Evolutionary conservation across 768 basidiomycete genomes (phyloP).

Genomic region (Pisolithus tinctorius): DNA sequence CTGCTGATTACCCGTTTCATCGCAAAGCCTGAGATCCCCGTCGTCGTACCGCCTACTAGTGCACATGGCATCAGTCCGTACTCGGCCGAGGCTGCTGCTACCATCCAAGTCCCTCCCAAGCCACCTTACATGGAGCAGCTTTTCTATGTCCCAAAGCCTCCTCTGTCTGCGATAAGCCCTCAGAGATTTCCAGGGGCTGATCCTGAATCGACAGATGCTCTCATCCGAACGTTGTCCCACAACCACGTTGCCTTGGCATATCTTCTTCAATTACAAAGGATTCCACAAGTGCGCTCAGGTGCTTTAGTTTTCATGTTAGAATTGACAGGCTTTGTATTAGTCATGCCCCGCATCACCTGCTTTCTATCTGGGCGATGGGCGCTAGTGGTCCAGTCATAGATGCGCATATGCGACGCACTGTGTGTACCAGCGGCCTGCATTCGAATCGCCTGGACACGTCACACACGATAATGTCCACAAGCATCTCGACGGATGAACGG

Average conservation of each 20-base stretch:
- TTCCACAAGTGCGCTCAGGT: constrained; percentile 28
- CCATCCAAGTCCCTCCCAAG: background rate
- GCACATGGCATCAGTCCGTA: constrained; percentile 3
- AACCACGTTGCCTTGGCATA: constrained; percentile 28
- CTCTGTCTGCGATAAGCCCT: constrained; percentile 7
- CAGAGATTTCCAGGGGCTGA: constrained; percentile 27
- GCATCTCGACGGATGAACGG: constrained; percentile 25
- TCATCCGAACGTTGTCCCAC: constrained; percentile 17
- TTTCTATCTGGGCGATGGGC: constrained; percentile 15
- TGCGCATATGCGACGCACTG: constrained; percentile 29
- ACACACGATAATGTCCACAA: constrained; percentile 42
- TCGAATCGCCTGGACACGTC: constrained; percentile 40
- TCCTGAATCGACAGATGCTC: constrained; percentile 14
- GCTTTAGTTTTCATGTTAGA: background rate
- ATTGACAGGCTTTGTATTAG: constrained; percentile 2
- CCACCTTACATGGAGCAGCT: background rate
- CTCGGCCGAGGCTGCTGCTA: constrained; percentile 2
- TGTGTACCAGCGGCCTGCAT: constrained; percentile 29
- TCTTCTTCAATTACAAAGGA: constrained; percentile 29
- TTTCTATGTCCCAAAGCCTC: constrained; percentile 5
- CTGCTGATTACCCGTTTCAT: background rate
- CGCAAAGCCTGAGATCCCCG: background rate
- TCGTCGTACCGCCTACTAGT: background rate
- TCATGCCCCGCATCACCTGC: constrained; percentile 12
- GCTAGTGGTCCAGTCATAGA: constrained; percentile 26